Base-by-base conservation (phyloP, 1,139 yeast species). In the Geotrichum macrosporum region DNA sequence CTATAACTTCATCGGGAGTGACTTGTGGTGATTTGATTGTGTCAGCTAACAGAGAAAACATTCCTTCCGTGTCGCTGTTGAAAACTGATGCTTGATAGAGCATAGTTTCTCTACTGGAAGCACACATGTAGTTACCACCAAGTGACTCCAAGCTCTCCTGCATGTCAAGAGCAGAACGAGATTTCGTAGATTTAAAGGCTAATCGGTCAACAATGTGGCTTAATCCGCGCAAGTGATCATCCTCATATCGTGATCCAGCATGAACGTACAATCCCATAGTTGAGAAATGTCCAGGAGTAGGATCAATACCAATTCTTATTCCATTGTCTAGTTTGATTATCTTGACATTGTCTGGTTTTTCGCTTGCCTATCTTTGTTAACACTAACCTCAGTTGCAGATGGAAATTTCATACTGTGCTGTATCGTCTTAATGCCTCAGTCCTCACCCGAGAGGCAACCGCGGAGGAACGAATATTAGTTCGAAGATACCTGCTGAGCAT, bases 81-180 rank as follows among this genome's bases (percentile, higher is more conserved):
- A 92, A 92, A 1, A 88, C 95, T 1, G 95, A 82, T 1, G 96
- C 95, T 65, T 92, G 97, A 65, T 92, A 92, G 70, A 92, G 79
- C 71, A 92, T 76, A 4, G 94, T 78, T 63, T 92, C 98, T 61
- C 98, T 75, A 24, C 94, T 86, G 1, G 96, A 86, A 1, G 95
- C 83, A 61, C 96, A 85, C 80, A 87, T 89, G 66, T 84, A 88
- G 65, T 89, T 92, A 10, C 98, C 98, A 36, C 98, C 98, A 47
- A 92, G 68, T 44, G 79, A 73, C 47, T 87, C 88, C 55, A 92
- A 71, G 31, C 77, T 75, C 55, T 84, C 84, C 57, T 85, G 74
- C 87, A 92, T 85, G 50, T 83, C 76, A 31, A 74, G 67, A 2
- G 88, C 89, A 2, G 78, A 60, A 50, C 76, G 72, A 47, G 76